A percentile compares a stretch with the other conserved stretches of the same genome.
These are phyloP conservation scores for Chaetomiaceae sp. DNA, from an alignment of 2,329 filamentous ascomycete genomes.

Conservation along the genomic window DNA sequence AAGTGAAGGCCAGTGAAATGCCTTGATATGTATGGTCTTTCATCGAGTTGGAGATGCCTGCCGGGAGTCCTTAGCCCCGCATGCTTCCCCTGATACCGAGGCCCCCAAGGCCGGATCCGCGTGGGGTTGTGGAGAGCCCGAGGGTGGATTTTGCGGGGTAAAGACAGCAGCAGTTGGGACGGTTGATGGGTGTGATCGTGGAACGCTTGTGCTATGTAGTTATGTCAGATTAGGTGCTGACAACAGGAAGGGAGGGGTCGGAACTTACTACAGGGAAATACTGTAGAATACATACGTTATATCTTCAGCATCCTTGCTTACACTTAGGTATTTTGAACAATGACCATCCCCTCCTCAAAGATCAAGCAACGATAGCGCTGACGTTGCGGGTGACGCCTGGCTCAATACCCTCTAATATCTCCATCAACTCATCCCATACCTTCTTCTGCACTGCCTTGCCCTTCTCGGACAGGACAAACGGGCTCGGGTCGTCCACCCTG, in stretches of 20 bases:
- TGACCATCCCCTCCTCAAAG: neutral
- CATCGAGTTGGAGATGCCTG: neutral
- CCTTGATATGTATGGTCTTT: neutral
- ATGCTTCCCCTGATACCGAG: constrained; percentile 13
- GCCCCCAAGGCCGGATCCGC: constrained; percentile 3
- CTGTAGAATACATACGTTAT: no score
- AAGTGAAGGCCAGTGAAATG: no score
- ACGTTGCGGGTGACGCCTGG: constrained; percentile 28
- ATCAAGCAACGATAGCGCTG: neutral
- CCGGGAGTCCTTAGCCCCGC: neutral
- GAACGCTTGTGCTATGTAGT: no score
- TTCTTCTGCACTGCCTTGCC: constrained; percentile 34
- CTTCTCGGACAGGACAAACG: constrained; percentile 34
- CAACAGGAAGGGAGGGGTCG: no score
- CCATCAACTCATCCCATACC: constrained; percentile 40
- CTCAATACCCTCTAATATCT: constrained; percentile 39
- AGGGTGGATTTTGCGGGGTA: constrained; percentile 4
- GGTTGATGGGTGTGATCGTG: no score
- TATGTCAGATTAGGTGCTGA: neutral
- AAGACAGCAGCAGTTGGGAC: neutral
- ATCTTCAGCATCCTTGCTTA: no score
- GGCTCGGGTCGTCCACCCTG: constrained; percentile 27
- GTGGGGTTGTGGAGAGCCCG: constrained; percentile 5
- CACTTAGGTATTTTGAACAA: no score
- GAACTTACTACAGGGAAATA: no score